A percentile compares a stretch with the other conserved stretches of the same genome.
Conservation (phyloP, 495 filamentous ascomycete genomes). For the Durotheca rogersii region DNA sequence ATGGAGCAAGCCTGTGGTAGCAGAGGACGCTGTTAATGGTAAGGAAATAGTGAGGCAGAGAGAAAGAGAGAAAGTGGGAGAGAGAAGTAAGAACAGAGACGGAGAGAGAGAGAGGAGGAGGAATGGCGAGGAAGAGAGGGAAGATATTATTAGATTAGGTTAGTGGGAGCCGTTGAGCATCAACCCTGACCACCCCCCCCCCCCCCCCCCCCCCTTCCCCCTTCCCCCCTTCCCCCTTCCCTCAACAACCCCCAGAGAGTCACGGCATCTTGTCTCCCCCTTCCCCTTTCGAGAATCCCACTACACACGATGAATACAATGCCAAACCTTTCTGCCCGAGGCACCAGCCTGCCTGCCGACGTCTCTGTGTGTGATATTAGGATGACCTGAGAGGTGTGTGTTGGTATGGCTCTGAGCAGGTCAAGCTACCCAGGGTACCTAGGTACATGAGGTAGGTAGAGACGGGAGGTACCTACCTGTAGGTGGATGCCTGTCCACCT, state of each 20-base stretch:
- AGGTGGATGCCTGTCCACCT: too few species aligned
- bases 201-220: too few species aligned
- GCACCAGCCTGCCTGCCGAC: constrained; percentile 4
- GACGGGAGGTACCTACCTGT: too few species aligned
- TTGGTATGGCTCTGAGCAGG: too few species aligned
- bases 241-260: constrained; percentile 23
- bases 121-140: background rate
- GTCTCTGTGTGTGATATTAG: too few species aligned
- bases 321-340: constrained; percentile 13
- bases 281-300: constrained; percentile 27
- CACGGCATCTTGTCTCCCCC: constrained; percentile 32
- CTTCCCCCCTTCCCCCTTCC: too few species aligned
- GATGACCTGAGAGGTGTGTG: too few species aligned
- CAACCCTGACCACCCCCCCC: too few species aligned
- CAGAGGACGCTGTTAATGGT: too few species aligned
- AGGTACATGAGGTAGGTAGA: too few species aligned
- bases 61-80: background rate
- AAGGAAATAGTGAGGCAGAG: constrained; percentile 19
- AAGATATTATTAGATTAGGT: constrained; percentile 19
- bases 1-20: constrained; percentile 5
- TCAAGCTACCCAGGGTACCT: too few species aligned
- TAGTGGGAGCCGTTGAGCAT: constrained; percentile 31
- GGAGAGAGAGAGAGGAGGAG: constrained; percentile 18
- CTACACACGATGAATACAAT: constrained; percentile 37
- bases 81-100: constrained; percentile 14